Conservation (phyloP, 495 filamentous ascomycete genomes). For the Echria macrotheca region DNA sequence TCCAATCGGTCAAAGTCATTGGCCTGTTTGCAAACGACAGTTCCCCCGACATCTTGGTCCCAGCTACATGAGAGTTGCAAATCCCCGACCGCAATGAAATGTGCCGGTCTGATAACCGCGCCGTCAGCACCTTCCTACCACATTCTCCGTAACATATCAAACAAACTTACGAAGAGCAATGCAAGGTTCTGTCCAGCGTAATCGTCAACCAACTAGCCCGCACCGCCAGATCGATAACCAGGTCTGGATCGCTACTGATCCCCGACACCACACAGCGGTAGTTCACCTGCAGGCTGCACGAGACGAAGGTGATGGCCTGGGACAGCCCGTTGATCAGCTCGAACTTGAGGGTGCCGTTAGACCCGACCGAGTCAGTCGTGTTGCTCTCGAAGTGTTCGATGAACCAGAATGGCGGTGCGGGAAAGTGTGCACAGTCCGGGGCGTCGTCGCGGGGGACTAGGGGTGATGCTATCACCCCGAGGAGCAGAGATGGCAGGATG, state of each 20-base stretch:
- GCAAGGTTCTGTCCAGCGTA: slow-evolving; percentile 6
- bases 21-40: no score
- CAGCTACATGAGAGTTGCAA: no score
- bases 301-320: slow-evolving; percentile 12
- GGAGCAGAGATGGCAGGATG: no score
- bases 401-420: slow-evolving; percentile 14
- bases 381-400: slow-evolving; percentile 16
- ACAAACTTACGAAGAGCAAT: no score
- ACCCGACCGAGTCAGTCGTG: slow-evolving; percentile 15
- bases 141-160: no score
- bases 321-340: slow-evolving; percentile 18
- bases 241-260: slow-evolving; percentile 14
- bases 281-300: slow-evolving; percentile 20
- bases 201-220: slow-evolving; percentile 10
- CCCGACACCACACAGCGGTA: slow-evolving; percentile 21
- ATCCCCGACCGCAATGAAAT: no score
- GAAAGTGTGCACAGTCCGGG: background rate
- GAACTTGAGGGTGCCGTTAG: slow-evolving; percentile 12
- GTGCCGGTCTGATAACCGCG: no score
- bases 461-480: no score
- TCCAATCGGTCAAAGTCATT: no score
- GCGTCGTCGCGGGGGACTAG: background rate
- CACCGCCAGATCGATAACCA: slow-evolving; percentile 10
- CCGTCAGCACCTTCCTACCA: no score
- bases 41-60: no score